Base-by-base conservation (phyloP, 495 filamentous ascomycete genomes). In the Penicillium herquei region DNA sequence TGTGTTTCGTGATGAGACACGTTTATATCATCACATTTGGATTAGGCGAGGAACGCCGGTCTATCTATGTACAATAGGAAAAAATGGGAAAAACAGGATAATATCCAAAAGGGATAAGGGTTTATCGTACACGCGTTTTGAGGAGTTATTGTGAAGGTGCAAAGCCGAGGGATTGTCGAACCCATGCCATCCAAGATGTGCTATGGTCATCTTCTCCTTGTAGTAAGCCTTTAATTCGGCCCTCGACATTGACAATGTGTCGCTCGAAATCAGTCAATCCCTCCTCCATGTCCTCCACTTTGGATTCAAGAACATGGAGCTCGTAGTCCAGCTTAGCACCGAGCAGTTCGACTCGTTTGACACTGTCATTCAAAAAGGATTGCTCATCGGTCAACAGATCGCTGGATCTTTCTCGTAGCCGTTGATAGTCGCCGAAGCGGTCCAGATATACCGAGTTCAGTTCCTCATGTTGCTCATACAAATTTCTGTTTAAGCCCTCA, bases 261-360 rank as follows among this genome's bases (percentile, higher is more conserved):
- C 83, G 79, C 67, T 88, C 90, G 65, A 95, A 95, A 51, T 94
- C 90, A 14, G 69, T 75, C 9, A 96, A 80, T 0, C 89, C 89
- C 47, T 90, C 85, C 62, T 96, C 93, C 35, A 96, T 87, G 62
- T 98, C 94, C 56, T 88, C 83, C 33, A 97, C 88, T 63, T 90
- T 91, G 16, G 86, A 87, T 46, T 87, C 80, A 18, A 98, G 75
- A 18, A 84, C 87, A 49, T 84, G 82, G 35, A 98, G 83, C 73
- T 98, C 95, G 68, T 98, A 98, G 63, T 98, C 93, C 55, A 98
- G 77, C 78, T 93, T 94, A 17, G 90, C 90, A 6, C 86, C 85
- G 40, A 96, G 76, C 17, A 86, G 76, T 66, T 96, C 95, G 16
- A 97, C 81, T 56, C 91, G 89, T 66, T 87, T 89, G 52, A 95